Evolutionary conservation across 495 filamentous ascomycete genomes (phyloP).

Genomic region (Gamarada debralockiae): DNA sequence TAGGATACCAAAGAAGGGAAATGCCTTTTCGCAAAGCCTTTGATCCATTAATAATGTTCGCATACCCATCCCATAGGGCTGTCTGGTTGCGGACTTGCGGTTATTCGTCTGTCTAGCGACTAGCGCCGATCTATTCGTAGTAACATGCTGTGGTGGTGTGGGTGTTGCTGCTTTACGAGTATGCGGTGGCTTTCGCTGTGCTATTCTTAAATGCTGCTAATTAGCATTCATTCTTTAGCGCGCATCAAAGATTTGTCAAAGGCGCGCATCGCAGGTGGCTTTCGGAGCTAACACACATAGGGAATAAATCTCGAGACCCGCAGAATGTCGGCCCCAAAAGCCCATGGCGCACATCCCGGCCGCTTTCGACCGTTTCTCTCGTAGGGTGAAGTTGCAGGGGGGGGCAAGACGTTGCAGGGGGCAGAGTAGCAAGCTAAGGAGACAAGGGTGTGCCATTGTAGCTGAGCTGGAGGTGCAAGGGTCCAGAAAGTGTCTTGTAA

Average conservation of each 20-base stretch:
- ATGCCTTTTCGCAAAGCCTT: background rate
- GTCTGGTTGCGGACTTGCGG: background rate
- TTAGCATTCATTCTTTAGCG: constrained; percentile 20
- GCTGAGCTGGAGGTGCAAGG: constrained; percentile 17
- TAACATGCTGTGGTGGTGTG: background rate
- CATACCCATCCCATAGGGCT: constrained; percentile 11
- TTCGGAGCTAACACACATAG: background rate
- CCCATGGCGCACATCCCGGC: background rate
- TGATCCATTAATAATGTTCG: background rate
- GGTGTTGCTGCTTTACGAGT: constrained; percentile 14
- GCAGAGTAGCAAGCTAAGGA: background rate
- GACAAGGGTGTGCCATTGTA: constrained; percentile 1
- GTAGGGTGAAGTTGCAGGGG: constrained; percentile 10
- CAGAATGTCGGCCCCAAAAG: constrained; percentile 15
- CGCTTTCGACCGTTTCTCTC: background rate
- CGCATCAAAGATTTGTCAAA: background rate
- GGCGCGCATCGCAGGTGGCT: background rate
- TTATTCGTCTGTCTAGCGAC: background rate
- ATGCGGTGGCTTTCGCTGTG: background rate
- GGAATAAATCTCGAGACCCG: background rate
- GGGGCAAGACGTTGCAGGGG: background rate
- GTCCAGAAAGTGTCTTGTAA: constrained; percentile 5
- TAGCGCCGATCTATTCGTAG: constrained; percentile 23
- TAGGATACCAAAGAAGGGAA: background rate
- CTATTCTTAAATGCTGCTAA: constrained; percentile 18